Conservation (phyloP, 192 early-diverging fungal species). For the Mortierella claussenii region DNA sequence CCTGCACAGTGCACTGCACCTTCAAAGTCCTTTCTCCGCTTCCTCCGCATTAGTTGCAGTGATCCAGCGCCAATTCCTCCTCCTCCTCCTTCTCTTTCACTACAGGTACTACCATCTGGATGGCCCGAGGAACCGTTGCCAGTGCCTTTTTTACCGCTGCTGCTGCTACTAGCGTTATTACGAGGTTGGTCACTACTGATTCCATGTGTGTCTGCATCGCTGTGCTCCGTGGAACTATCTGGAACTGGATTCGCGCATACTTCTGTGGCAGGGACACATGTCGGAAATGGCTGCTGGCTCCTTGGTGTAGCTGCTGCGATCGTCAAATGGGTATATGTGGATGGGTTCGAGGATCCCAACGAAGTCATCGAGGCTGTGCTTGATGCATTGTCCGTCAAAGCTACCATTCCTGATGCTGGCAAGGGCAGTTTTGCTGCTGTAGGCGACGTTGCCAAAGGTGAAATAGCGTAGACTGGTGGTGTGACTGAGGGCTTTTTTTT, state of each 20-base stretch:
- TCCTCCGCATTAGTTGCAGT: slow-evolving; percentile 13
- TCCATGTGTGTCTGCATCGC: background rate
- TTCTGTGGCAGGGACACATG: slow-evolving; percentile 20
- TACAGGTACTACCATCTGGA: background rate
- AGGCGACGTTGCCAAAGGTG: too few relatives aligned
- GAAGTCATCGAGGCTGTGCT: background rate
- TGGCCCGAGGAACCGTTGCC: background rate
- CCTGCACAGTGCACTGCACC: background rate
- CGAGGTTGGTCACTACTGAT: background rate
- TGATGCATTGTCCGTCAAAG: background rate
- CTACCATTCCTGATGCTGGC: background rate
- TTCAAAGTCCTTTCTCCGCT: slow-evolving; percentile 31
- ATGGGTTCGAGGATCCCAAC: background rate
- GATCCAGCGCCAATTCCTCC: background rate
- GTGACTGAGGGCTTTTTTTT: background rate
- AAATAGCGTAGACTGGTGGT: too few relatives aligned
- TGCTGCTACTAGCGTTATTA: background rate
- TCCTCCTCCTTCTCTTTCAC: background rate
- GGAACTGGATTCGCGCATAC: background rate
- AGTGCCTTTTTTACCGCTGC: background rate
- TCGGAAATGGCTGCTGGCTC: slow-evolving; percentile 11
- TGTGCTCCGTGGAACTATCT: background rate
- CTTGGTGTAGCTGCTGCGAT: background rate
- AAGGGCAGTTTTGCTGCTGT: background rate
- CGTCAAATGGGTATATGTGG: background rate